Evolutionary conservation across 768 basidiomycete species (phyloP), one percentile per base, ranked within the genome.

Genomic region (Megacollybia marginata): DNA sequence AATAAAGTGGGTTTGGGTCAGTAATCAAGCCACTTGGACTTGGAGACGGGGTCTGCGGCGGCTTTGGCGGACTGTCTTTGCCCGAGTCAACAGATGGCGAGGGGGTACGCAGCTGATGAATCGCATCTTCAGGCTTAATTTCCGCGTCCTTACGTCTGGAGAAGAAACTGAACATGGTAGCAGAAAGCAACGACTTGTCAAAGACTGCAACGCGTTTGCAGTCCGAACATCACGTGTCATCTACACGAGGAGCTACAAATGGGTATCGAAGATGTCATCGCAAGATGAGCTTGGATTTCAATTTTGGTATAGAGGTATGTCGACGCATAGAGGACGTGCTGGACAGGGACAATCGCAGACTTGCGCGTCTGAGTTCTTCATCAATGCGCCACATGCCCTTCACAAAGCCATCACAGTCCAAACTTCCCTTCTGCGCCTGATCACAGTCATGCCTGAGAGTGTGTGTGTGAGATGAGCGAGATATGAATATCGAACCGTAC

Each of bases 351-450:
- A 23, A 44, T 9, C 44, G 15, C 13, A 69, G 54, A 42, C 83
- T 78, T 5, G 75, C 72, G 43, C 79, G 75, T n/a, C 84, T 71
- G 11, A 91, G 76, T 55, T 89, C 88, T 63, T 88, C 86, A 64
- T 92, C 88, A 28, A 92, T 86, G 34, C 81, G 79, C 88, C 88
- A 90, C 86, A 90, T 89, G 46, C 87, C 89, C 54, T 73, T 76
- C 36, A 81, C 75, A 55, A 92, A 92, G 15, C 69, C 69, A 15
- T 86, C 84, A 5, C 79, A 68, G 54, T 80, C 76, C 10, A 92
- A 69, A n/a, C 70, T 70, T 3, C 86, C 87, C 31, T 64, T 68
- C 5, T 67, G 62, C 3, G 64, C 63, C 3, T 74, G 64, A 62
- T 90, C 87, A 55, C 83, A 88, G 58, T 88, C 87, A 47, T 69